These are phyloP conservation scores for Colletotrichum agaves DNA, from an alignment of 2,329 filamentous ascomycete species.

Conservation along the genomic window DNA sequence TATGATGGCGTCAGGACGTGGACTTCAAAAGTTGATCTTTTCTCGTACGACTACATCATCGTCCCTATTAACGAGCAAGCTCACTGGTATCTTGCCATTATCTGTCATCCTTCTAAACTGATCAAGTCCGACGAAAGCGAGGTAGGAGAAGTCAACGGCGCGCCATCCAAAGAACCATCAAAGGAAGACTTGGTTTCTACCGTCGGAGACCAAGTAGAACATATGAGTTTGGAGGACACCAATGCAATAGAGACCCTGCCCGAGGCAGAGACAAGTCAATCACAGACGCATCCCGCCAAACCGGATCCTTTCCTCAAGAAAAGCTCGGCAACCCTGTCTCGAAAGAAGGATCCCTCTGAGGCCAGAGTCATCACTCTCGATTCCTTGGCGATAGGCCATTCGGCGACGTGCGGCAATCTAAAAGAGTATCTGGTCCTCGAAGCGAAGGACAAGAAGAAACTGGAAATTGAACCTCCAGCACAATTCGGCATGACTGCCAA, in stretches of 20 bases:
- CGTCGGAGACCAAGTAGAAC: slow-evolving; percentile 12
- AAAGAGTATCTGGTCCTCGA: slow-evolving; percentile 83
- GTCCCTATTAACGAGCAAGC: slow-evolving; percentile 88
- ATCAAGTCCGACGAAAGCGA: slow-evolving; percentile 45
- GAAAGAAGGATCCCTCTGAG: slow-evolving; percentile 60
- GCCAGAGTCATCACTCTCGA: slow-evolving; percentile 88
- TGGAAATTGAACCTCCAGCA: slow-evolving; percentile 50
- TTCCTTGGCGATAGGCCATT: slow-evolving; percentile 77
- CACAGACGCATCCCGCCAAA: slow-evolving; percentile 17
- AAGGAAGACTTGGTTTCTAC: slow-evolving; percentile 26
- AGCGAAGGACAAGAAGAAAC: slow-evolving; percentile 68
- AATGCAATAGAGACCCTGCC: not conserved
- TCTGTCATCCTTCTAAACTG: slow-evolving; percentile 84
- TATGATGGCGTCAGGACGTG: slow-evolving; percentile 88
- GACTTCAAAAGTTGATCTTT: slow-evolving; percentile 87
- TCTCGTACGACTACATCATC: slow-evolving; percentile 87
- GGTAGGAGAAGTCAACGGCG: not conserved
- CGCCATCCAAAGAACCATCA: slow-evolving; percentile 16
- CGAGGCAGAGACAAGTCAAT: slow-evolving; percentile 22
- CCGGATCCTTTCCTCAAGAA: slow-evolving; percentile 26
- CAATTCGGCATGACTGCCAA: slow-evolving; percentile 73
- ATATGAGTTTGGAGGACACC: slow-evolving; percentile 28
- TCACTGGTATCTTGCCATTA: slow-evolving; percentile 96
- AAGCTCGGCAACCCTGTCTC: slow-evolving; percentile 16
- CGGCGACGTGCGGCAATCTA: slow-evolving; percentile 72